Base-by-base conservation (phyloP, 306 rosid species). In the Inga laurina region DNA sequence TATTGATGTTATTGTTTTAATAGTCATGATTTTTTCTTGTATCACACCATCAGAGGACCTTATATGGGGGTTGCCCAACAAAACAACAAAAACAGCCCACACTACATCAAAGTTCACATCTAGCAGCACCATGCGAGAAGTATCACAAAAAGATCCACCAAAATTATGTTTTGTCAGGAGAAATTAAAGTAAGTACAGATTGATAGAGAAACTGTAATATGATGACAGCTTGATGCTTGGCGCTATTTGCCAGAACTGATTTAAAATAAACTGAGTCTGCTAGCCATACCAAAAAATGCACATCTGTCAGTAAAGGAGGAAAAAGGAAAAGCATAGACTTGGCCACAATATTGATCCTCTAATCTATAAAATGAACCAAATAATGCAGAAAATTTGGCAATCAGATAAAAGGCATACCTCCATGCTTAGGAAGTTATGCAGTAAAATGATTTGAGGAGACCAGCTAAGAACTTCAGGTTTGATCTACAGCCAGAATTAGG, bases 381-480 rank as follows among this genome's bases (percentile, higher is more conserved):
- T 41, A 72, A 72, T 81, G 62, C n/a, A 21, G 79, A 79, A 66
- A 78, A 77, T 75, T 52, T 70, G 74, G 74, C 51, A 67, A 39
- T 65, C 27, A 61, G 69, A 70, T 65, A 61, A 76, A 77, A 82
- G 77, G 46, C 51, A 84, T 89, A 95, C 98, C 98, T 93, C 93
- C 67, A 41, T 78, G 89, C 99, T 96, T 82, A 96, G 82, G 82
- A 96, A 96, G 78, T 96, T 96, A 83, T 91, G 97, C 59, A 96
- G 90, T 73, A 96, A 82, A 84, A 96, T 92, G 83, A 93, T 96
- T 81, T 98, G 90, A 64, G 99, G 99, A 44, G 92, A 90, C 99
- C 98, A 96, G 93, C 92, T 96, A 78, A 96, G 85, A 72, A 96
- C 87, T 87, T 96, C 97, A 30, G 99, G 99, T 85, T 91, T 93